Evolutionary conservation across 768 basidiomycete genomes (phyloP).

Genomic region (Agrocybe chaxingu): DNA sequence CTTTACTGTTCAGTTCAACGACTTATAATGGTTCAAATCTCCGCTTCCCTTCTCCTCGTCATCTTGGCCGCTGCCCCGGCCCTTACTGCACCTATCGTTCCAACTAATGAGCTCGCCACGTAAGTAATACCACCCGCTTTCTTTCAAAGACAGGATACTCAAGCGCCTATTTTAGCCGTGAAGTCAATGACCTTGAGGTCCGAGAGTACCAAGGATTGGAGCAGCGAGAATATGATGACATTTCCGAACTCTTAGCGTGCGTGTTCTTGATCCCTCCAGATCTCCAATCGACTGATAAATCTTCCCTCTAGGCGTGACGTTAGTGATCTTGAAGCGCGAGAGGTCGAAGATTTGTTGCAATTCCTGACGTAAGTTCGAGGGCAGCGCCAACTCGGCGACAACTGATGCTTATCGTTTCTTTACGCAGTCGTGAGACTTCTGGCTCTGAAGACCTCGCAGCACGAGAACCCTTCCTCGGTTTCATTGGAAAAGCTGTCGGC

Average conservation of each 20-base stretch:
- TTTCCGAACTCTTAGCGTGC: not conserved
- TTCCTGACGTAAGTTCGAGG: not conserved
- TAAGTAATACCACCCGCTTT: not conserved
- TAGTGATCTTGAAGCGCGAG: not conserved
- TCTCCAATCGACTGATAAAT: too few relatives aligned
- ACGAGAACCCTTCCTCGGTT: not conserved
- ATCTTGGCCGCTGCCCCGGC: not conserved
- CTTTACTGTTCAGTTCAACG: not conserved
- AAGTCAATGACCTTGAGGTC: not conserved
- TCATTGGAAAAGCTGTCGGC: not conserved
- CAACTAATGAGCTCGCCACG: not conserved
- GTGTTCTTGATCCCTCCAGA: too few relatives aligned
- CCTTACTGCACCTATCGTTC: not conserved
- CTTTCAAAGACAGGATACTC: not conserved
- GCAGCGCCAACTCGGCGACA: not conserved
- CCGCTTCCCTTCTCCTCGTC: not conserved
- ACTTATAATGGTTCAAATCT: not conserved
- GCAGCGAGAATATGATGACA: not conserved
- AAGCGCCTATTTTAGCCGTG: not conserved
- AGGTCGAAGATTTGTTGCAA: not conserved
- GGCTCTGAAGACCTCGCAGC: not conserved
- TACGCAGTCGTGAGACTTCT: not conserved
- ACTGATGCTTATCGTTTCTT: not conserved
- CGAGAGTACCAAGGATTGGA: not conserved
- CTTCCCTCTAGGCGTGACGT: not conserved